These are phyloP conservation scores for Cordyceps javanica DNA, from an alignment of 2,329 filamentous ascomycete species.

Conservation along the genomic window DNA sequence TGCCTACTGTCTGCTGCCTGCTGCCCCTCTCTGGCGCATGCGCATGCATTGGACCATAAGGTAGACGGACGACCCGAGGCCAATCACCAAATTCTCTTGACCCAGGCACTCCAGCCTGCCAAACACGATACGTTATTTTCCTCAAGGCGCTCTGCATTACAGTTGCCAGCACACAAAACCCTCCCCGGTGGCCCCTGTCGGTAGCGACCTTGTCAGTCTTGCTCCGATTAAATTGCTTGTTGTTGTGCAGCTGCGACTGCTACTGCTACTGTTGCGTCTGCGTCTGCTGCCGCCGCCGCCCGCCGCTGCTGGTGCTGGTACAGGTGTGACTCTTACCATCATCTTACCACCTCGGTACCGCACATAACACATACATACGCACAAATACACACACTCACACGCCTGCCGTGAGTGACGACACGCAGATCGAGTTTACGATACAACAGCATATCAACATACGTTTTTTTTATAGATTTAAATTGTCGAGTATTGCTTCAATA, in stretches of 20 bases:
- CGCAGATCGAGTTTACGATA: background rate
- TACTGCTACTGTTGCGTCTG: background rate
- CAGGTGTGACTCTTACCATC: background rate
- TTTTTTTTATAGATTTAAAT: background rate
- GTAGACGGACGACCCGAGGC: background rate
- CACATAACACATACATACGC: too few species aligned
- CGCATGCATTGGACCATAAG: slow-evolving; percentile 12
- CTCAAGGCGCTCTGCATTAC: background rate
- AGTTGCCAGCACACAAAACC: background rate
- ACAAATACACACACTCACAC: too few species aligned
- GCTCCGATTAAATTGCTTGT: background rate
- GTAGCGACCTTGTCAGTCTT: background rate
- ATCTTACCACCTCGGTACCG: background rate
- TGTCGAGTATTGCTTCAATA: background rate
- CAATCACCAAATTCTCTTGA: slow-evolving; percentile 9
- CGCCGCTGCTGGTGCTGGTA: too few species aligned
- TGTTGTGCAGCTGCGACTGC: background rate
- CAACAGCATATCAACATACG: background rate
- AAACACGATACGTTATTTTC: slow-evolving; percentile 1
- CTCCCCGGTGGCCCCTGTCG: background rate
- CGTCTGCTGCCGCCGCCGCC: too few species aligned
- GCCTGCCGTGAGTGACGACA: background rate
- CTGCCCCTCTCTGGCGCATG: slow-evolving; percentile 11
- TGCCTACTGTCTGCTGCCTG: background rate
- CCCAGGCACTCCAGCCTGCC: slow-evolving; percentile 5